Evolutionary conservation across 208 protist species (phyloP), one percentile per base, ranked within the genome.

Genomic region (Leishmania arabica): DNA sequence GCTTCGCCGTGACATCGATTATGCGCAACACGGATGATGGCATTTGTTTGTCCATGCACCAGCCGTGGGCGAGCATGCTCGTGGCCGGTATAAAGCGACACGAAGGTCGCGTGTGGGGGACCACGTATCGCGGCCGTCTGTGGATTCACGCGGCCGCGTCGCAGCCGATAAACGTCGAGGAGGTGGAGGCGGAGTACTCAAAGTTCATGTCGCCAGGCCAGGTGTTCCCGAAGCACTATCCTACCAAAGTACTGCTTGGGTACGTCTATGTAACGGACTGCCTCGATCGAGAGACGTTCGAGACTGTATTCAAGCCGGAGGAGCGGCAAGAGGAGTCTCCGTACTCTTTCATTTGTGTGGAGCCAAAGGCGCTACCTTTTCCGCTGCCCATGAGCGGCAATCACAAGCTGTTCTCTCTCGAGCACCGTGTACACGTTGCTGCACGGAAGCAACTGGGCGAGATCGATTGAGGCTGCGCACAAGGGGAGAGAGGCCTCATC

Each of bases 31-130:
- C 85, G 53, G 96, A 98, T 86, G 88, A 95, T 34, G 93, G 95
- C 65, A 82, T 97, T 56, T 98, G 94, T 73, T 75, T 98, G 8
- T 97, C 92, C 5, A 98, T 99, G 95, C 97, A 99, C 79, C 97
- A 99, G 85, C 97, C 97, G 60, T 99, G 95, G 95, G 95, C 95
- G 9, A 93, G 89, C 56, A 86, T 99, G 64, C 87, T 99, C 34
- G 93, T 99, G 42, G 86, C 88, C 7, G 97, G 96, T 51, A 98
- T 99, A 76, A 99, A 99, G 84, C 88, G 75, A 19, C 93, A 98
- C 76, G 96, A 99, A 85, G 97, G 97, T 8, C 91, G 96, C 31
- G 83, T 88, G 62, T 99, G 97, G 96, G 65, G 47, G 51, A 94
- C 92, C 1, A 77, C 91, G 77, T 97, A 97, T 86, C 90, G 96